Base-by-base conservation (phyloP, 805 yeast genomes). In the Kregervanrija fluxuum region DNA sequence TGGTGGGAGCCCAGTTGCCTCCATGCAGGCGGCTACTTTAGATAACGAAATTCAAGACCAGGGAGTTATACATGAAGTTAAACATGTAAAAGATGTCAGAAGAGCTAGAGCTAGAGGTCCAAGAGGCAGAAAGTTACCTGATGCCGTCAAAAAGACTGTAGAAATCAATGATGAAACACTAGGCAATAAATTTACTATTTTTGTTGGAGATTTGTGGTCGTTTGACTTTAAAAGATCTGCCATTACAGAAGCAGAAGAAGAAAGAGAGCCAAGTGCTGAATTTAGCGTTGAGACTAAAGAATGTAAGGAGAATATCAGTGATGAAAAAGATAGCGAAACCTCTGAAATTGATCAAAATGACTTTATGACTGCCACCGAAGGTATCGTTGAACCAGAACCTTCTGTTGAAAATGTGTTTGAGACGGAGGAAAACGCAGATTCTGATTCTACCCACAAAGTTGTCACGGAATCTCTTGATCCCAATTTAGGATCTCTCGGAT, bases 41-140 rank as follows among this genome's bases (percentile, higher is more conserved):
- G 41, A 37, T 2, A 48, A 42, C 5, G 8, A 37, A 9, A 16
- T 8, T 28, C 22, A 46, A 6, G 60, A 48, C 5, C 47, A 45
- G 3, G 53, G 52, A 5, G 45, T 33, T 22, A 16, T 17, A 5
- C 43, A 36, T 9, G 37, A 44, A 17, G 42, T 45, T 10, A 45
- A 43, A 13, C 49, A 34, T 12, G 54, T 58, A 6, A 48, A 46
- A 8, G 77, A 75, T 55, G 60, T 61, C 4, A 60, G 75, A 56
- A 67, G 65, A 41, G 67, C 77, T 30, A 73, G 91, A 54, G 82
- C 80, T 1, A 80, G 67, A 52, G 93, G 91, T 0, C 95, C 95
- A 38, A 70, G 77, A 49, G 90, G 90, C 0, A 75, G 86, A 48
- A 79, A 77, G 54, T 62, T 83, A 43, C 93, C 93, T 0, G 72